Conservation (phyloP, 1,139 yeast species). For the Arxiozyma slooffiae region DNA sequence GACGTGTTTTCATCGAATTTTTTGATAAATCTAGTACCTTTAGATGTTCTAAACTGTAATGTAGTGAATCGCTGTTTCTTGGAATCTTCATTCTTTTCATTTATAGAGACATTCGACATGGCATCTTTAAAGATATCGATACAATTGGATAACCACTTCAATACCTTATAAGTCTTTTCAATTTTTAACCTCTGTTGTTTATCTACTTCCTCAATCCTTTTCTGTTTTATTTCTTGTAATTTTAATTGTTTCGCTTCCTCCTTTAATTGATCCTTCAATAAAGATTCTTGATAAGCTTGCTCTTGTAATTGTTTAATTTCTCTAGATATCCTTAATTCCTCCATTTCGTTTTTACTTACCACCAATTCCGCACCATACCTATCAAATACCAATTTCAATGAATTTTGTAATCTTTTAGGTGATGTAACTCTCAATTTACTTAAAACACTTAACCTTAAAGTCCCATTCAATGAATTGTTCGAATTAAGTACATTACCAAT, state of each 20-base stretch:
- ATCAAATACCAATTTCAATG: constrained; percentile 25
- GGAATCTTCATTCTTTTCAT: not conserved
- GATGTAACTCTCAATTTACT: constrained; percentile 26
- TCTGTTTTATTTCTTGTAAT: constrained; percentile 6
- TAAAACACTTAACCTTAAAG: constrained; percentile 29
- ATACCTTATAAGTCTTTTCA: constrained; percentile 12
- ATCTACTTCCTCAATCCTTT: constrained; percentile 11
- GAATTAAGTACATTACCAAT: constrained; percentile 31
- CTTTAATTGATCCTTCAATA: constrained; percentile 29
- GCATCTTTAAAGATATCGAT: constrained; percentile 9
- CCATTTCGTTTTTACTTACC: constrained; percentile 30
- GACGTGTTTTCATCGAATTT: constrained; percentile 42
- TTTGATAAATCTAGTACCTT: constrained; percentile 56
- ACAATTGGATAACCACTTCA: constrained; percentile 21
- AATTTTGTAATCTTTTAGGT: constrained; percentile 24
- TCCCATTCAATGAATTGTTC: constrained; percentile 26
- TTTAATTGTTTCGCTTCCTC: constrained; percentile 16
- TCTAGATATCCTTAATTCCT: constrained; percentile 32
- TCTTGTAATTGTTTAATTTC: constrained; percentile 33
- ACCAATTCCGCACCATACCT: constrained; percentile 31
- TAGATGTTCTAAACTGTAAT: constrained; percentile 40
- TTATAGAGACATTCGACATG: not conserved
- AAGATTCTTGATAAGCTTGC: constrained; percentile 32
- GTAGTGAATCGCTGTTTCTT: constrained; percentile 21
- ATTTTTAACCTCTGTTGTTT: constrained; percentile 9